Percentiles rank a stretch among this genome's conserved stretches.
These are phyloP conservation scores for Teratosphaeria pseudoeucalypti DNA, from an alignment of 2,329 filamentous ascomycete species.

Conservation along the genomic window DNA sequence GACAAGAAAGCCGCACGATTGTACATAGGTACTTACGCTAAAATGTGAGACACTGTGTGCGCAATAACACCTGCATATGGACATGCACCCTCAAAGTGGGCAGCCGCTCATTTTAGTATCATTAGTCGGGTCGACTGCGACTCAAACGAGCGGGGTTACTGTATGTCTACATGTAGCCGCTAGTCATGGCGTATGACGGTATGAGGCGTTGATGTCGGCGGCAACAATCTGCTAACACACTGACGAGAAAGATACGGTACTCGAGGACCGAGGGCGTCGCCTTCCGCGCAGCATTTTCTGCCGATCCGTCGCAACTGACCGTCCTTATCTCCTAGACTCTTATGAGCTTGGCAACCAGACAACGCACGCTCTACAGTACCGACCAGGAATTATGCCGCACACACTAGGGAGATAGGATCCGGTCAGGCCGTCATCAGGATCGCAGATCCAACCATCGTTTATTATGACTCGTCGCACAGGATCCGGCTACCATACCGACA, in stretches of 20 bases:
- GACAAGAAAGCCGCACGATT: not conserved
- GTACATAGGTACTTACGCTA: not conserved
- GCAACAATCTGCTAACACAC: too few relatives aligned
- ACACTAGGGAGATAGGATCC: not conserved
- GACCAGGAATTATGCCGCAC: not conserved
- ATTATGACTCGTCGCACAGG: not conserved
- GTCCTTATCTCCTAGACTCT: not conserved
- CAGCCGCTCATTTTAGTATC: not conserved
- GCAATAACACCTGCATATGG: not conserved
- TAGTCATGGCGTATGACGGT: too few relatives aligned
- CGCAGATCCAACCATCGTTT: not conserved
- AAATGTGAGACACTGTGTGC: not conserved
- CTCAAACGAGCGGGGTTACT: not conserved
- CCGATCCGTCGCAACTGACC: not conserved
- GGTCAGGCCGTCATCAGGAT: not conserved
- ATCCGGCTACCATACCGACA: not conserved
- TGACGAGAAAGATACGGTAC: too few relatives aligned
- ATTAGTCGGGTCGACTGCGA: too few relatives aligned
- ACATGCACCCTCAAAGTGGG: not conserved
- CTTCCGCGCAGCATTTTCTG: too few relatives aligned
- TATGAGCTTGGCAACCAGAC: not conserved
- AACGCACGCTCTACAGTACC: too few relatives aligned
- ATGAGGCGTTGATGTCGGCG: too few relatives aligned
- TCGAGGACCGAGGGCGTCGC: too few relatives aligned
- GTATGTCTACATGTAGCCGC: not conserved